phyloP scores from a whole-genome alignment of 108 stramenopile genomes.

The Cyclotella baltica region DNA sequence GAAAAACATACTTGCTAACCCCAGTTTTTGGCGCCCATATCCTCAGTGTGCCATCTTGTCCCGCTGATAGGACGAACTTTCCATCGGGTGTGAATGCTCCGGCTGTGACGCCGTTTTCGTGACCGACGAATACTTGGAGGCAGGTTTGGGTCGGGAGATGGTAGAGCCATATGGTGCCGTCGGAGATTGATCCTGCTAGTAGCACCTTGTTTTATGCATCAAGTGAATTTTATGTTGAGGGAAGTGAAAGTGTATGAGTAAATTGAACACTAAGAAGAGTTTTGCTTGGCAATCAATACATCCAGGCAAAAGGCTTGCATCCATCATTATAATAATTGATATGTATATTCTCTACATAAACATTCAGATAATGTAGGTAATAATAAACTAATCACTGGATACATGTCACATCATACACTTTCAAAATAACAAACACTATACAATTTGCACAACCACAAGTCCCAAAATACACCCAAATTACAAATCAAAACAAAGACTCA shows the following conservation, averaged over 20 bases:
- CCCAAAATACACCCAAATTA: background rate
- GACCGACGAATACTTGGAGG: conserved; percentile 97
- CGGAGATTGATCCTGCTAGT: conserved; percentile 87
- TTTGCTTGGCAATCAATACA: no score
- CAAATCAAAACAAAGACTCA: background rate
- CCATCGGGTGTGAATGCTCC: conserved; percentile 91
- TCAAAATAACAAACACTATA: background rate
- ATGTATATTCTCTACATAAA: background rate
- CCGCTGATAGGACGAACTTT: conserved; percentile 84
- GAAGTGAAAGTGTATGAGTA: no score
- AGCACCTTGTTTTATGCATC: conserved; percentile 59
- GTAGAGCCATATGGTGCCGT: conserved; percentile 98
- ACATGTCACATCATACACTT: background rate
- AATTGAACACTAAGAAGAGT: no score
- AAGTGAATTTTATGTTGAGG: no score
- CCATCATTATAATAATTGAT: background rate
- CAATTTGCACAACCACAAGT: background rate
- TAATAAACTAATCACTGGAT: background rate
- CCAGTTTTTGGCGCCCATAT: conserved; percentile 96
- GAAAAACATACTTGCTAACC: conserved; percentile 84
- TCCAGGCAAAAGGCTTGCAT: background rate
- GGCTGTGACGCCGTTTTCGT: conserved; percentile 86
- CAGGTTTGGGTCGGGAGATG: conserved; percentile 88
- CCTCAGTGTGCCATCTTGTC: conserved; percentile 88
- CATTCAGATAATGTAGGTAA: conserved; percentile 24